Evolutionary conservation across 345 rosid species (phyloP).

Genomic region (Syzygium aromaticum): DNA sequence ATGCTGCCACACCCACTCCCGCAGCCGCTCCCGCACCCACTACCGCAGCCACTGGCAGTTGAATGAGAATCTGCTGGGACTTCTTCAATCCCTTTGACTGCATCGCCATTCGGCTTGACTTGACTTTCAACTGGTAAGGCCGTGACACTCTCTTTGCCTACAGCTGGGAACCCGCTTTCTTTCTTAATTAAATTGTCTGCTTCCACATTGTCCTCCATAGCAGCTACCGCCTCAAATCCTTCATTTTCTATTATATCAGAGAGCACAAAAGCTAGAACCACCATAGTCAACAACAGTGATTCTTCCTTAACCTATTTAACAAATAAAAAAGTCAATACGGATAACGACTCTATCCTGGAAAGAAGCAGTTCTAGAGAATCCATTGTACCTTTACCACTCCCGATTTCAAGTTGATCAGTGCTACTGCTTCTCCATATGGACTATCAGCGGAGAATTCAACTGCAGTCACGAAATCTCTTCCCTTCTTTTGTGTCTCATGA

Average conservation of each 20-base stretch:
- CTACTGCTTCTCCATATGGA: conserved; percentile 86
- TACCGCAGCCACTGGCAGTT: conserved; percentile 10
- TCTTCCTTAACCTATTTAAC: conserved; percentile 59
- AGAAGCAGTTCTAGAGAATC: neutral
- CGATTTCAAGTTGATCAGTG: conserved; percentile 63
- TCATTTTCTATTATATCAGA: conserved; percentile 28
- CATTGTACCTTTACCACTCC: conserved; percentile 49
- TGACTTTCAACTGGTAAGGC: conserved; percentile 9
- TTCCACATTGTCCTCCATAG: conserved; percentile 7
- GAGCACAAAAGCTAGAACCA: conserved; percentile 61
- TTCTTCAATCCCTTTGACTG: conserved; percentile 11
- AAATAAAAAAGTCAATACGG: neutral
- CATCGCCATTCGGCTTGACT: conserved; percentile 10
- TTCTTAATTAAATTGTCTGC: conserved; percentile 5
- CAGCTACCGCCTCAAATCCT: conserved; percentile 24
- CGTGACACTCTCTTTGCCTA: conserved; percentile 10
- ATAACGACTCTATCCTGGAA: neutral
- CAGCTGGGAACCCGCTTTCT: conserved; percentile 2
- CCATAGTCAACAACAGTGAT: conserved; percentile 47
- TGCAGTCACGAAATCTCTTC: conserved; percentile 60
- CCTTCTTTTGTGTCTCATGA: conserved; percentile 32
- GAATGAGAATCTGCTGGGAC: neutral
- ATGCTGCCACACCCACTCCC: conserved; percentile 19
- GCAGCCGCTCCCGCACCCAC: conserved; percentile 20
- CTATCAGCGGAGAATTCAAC: conserved; percentile 63